A percentile compares a stretch with the other conserved stretches of the same genome.
Conservation (phyloP, 805 yeast species). For the Saccharomyces kudriavzevii region DNA sequence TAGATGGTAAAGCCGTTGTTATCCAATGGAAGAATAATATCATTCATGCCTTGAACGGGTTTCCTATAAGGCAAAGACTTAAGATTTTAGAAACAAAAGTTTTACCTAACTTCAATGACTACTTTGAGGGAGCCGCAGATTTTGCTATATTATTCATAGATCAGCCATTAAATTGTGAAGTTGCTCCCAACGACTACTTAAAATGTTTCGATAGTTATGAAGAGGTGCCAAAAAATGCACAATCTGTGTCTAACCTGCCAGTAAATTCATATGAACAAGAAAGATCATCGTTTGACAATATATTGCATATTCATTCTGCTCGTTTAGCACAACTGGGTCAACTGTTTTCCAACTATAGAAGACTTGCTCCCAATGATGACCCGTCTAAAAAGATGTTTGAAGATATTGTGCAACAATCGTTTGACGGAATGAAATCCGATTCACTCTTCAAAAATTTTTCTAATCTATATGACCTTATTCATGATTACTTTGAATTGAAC, state of each 20-base stretch:
- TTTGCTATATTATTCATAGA: constrained; percentile 54
- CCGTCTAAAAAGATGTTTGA: constrained; percentile 23
- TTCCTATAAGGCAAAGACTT: constrained; percentile 37
- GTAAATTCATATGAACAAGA: constrained; percentile 1
- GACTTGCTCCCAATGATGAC: constrained; percentile 30
- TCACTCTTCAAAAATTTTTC: constrained; percentile 9
- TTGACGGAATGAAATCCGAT: constrained; percentile 8
- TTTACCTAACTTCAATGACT: constrained; percentile 48
- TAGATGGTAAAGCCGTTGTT: constrained; percentile 48
- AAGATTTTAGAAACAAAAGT: constrained; percentile 40
- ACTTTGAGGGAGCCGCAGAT: constrained; percentile 47
- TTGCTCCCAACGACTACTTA: constrained; percentile 1
- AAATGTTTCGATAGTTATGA: not conserved
- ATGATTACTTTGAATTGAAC: constrained; percentile 63
- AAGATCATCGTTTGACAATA: constrained; percentile 10
- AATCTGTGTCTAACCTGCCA: not conserved
- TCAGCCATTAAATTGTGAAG: constrained; percentile 35
- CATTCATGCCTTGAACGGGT: constrained; percentile 53
- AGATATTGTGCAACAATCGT: constrained; percentile 21
- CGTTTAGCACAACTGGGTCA: constrained; percentile 30
- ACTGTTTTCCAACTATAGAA: constrained; percentile 27
- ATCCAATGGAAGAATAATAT: constrained; percentile 42
- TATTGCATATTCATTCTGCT: constrained; percentile 8
- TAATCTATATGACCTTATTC: constrained; percentile 45
- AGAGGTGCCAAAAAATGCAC: not conserved